Evolutionary conservation across 441 rosid genomes (phyloP).

Genomic region (Corymbia citriodora): DNA sequence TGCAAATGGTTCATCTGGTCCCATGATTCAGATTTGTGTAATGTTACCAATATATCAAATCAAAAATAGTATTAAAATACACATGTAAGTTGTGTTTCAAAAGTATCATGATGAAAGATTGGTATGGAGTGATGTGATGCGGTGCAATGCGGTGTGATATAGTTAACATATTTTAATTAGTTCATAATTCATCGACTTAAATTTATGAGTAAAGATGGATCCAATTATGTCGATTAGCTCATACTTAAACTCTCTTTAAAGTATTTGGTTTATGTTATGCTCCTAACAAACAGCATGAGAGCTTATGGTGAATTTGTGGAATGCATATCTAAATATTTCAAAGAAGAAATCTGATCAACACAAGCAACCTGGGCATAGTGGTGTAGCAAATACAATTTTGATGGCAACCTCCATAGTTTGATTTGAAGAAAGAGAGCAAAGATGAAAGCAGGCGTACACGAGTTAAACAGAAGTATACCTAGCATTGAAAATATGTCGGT

Average conservation of each 20-base stretch:
- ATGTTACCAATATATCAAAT: not conserved
- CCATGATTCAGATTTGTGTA: not conserved
- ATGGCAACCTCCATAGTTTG: fast-evolving
- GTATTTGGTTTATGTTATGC: fast-evolving
- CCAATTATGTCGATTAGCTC: fast-evolving
- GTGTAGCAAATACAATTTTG: not conserved
- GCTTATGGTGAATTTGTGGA: not conserved
- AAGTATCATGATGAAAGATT: not conserved
- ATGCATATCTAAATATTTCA: not conserved
- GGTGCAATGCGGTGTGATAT: fast-evolving
- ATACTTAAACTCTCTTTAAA: not conserved
- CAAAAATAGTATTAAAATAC: not conserved
- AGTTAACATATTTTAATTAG: not conserved
- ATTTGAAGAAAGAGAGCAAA: not conserved
- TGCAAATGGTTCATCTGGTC: not conserved
- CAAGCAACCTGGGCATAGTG: fast-evolving
- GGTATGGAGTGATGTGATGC: not conserved
- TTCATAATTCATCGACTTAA: fast-evolving
- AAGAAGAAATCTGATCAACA: not conserved
- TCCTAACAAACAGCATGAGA: not conserved
- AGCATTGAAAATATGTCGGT: not conserved
- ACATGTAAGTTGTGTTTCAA: not conserved
- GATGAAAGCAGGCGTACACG: not conserved
- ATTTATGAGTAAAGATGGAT: fast-evolving
- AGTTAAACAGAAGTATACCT: not conserved